Evolutionary conservation across 1,139 yeast genomes (phyloP).

Genomic region (Saccharomyces hybrid): DNA sequence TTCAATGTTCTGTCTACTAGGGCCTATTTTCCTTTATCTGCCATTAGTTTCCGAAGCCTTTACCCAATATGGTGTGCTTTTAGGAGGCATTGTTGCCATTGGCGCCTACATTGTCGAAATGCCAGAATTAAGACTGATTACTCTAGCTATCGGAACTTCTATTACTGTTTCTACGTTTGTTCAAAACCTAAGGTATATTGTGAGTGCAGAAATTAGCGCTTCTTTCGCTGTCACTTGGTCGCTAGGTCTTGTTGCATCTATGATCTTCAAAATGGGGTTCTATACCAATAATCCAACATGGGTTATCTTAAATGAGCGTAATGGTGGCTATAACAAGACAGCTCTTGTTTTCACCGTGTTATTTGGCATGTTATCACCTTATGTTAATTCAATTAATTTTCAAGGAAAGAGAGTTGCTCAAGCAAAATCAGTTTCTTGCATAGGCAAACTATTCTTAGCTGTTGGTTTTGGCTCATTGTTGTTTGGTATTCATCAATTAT

Average conservation of each 20-base stretch:
- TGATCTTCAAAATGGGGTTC: conserved; percentile 65
- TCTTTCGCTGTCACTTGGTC: conserved; percentile 53
- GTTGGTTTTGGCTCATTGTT: conserved; percentile 73
- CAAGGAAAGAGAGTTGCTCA: conserved; percentile 8
- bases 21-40: conserved; percentile 51
- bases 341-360: conserved; percentile 65
- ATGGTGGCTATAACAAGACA: conserved; percentile 77
- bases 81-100: conserved; percentile 61
- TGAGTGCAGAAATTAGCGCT: conserved; percentile 27
- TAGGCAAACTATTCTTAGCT: conserved; percentile 30
- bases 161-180: conserved; percentile 59
- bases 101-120: conserved; percentile 63
- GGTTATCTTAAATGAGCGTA: conserved; percentile 84
- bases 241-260: conserved; percentile 65
- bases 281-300: conserved; percentile 90
- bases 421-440: conserved; percentile 2
- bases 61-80: conserved; percentile 42
- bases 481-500: conserved; percentile 64
- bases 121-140: conserved; percentile 63
- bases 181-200: conserved; percentile 46
- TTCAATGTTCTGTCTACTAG: conserved; percentile 48
- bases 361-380: conserved; percentile 51
- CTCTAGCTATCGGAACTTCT: conserved; percentile 59
- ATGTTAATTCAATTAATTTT: conserved; percentile 18
- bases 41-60: conserved; percentile 50